Conservation (phyloP, 768 basidiomycete genomes). For the Phylloporus arenicola region DNA sequence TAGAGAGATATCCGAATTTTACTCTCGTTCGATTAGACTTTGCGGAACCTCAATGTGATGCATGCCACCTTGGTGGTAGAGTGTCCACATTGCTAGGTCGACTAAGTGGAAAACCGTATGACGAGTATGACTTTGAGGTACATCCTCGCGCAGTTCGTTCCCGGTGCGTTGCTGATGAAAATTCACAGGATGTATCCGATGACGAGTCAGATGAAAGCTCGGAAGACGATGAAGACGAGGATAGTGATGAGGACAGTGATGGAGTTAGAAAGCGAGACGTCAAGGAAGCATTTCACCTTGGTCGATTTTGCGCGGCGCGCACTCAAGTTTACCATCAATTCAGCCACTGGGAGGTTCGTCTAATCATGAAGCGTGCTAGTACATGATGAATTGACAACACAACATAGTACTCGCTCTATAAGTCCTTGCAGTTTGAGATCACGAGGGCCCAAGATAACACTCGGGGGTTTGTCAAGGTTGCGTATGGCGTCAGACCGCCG, state of each 20-base stretch:
- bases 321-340: slow-evolving; percentile 66
- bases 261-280: slow-evolving; percentile 5
- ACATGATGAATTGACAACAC: slow-evolving; percentile 6
- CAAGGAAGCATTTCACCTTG: slow-evolving; percentile 51
- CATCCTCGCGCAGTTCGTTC: slow-evolving; percentile 3
- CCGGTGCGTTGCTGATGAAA: not conserved
- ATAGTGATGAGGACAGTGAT: not conserved
- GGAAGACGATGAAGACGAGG: slow-evolving; percentile 17
- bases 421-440: slow-evolving; percentile 52
- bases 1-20: slow-evolving; percentile 67
- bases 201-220: slow-evolving; percentile 25
- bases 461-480: slow-evolving; percentile 52
- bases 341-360: slow-evolving; percentile 77
- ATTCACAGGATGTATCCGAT: slow-evolving; percentile 15
- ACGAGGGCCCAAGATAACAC: slow-evolving; percentile 44
- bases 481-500: slow-evolving; percentile 56
- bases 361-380: not conserved
- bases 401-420: slow-evolving; percentile 59
- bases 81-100: slow-evolving; percentile 58
- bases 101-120: slow-evolving; percentile 65
- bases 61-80: slow-evolving; percentile 71
- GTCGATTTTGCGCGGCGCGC: slow-evolving; percentile 74
- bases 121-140: slow-evolving; percentile 64
- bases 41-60: slow-evolving; percentile 66
- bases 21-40: slow-evolving; percentile 48